These are phyloP conservation scores for Nymphaea thermarum DNA, from an alignment of 164 flowering plant species.

Conservation along the genomic window DNA sequence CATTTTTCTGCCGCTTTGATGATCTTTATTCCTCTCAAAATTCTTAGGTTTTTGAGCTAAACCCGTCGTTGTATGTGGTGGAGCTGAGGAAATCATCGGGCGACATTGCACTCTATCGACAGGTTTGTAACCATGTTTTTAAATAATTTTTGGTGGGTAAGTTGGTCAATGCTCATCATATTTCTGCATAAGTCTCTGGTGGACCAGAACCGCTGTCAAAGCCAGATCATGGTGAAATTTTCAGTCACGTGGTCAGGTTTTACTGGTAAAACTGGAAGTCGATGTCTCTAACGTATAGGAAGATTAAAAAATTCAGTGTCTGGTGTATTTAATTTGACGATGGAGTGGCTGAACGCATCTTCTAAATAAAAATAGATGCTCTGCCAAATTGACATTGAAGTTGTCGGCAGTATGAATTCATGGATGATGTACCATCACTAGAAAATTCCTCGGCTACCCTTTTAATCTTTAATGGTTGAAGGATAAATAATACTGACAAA, in stretches of 20 bases:
- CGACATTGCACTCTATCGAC: constrained; percentile 64
- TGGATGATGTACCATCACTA: neutral
- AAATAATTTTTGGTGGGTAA: no score
- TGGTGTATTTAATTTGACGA: no score
- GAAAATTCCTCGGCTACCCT: no score
- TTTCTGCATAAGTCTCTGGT: neutral
- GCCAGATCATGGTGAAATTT: neutral
- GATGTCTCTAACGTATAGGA: no score
- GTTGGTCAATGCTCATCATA: neutral
- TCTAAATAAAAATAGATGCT: no score
- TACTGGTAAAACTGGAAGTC: neutral
- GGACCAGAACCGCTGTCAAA: no score
- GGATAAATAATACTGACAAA: neutral
- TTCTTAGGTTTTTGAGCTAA: constrained; percentile 76
- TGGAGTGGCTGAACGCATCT: no score
- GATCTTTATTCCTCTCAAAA: neutral
- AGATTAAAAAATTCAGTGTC: no score
- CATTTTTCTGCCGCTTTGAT: neutral
- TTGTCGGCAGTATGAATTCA: no score
- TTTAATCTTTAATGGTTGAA: no score
- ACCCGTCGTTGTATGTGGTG: constrained; percentile 70
- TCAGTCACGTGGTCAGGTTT: neutral
- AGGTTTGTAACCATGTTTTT: constrained; percentile 25
- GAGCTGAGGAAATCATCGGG: constrained; percentile 81
- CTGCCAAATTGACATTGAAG: no score